These are phyloP conservation scores for Effrenium voratum DNA, from an alignment of 73 alveolate genomes.

Conservation along the genomic window DNA sequence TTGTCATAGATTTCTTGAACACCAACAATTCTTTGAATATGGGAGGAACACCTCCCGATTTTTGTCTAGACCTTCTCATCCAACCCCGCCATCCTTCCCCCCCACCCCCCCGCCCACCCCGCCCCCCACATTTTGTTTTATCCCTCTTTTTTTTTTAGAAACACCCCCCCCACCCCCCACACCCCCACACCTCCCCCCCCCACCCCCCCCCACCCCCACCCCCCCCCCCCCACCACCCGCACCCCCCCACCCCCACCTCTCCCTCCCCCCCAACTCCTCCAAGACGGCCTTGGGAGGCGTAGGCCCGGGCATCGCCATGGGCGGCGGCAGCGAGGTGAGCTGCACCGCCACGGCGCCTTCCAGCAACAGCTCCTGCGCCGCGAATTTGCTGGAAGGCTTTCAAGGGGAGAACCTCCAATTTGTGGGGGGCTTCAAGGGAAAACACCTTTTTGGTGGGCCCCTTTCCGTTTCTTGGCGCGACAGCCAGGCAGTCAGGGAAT, in stretches of 20 bases:
- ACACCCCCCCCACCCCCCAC: no score
- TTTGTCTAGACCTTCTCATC: background rate
- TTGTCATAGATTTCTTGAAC: no score
- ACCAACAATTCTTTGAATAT: no score
- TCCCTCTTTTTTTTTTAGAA: no score
- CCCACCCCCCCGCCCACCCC: background rate
- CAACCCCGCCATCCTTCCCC: background rate
- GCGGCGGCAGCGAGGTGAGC: slow-evolving; percentile 84
- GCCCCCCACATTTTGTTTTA: no score
- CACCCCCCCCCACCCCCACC: background rate
- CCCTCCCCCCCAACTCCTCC: slow-evolving; percentile 11
- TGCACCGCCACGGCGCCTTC: slow-evolving; percentile 60
- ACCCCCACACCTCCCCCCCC: background rate
- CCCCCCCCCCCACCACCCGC: background rate
- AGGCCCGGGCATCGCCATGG: slow-evolving; percentile 75
- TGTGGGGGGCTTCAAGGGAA: no score
- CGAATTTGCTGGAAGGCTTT: no score
- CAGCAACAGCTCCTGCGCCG: slow-evolving; percentile 21
- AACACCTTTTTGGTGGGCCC: no score
- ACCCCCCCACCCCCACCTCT: background rate
- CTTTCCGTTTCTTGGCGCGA: no score
- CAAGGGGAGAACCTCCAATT: no score
- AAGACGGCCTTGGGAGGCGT: slow-evolving; percentile 17
- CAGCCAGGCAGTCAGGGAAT: no score
- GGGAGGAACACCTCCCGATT: no score